Evolutionary conservation across 2,329 filamentous ascomycete species (phyloP), one percentile per base, ranked within the genome.

Genomic region (Talaromyces sp.): DNA sequence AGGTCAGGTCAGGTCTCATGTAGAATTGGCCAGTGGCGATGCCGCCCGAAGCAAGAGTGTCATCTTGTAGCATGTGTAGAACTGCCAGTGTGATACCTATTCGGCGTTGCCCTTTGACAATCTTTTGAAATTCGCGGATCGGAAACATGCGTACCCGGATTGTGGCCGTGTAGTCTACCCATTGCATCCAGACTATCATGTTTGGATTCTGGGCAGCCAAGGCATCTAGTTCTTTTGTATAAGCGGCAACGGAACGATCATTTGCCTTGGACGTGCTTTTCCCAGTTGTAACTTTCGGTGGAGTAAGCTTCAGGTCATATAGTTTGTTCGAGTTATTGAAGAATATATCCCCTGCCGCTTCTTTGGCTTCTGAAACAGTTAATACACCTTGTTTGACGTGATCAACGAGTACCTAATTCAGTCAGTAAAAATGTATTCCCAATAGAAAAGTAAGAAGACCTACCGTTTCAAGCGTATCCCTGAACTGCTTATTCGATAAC

Each of bases 241-340:
- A 58, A 15, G 69, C 54, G 10, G n/a, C 3, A 25, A 62, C 2
- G 3, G 34, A 29, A 22, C 22, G 8, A n/a, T 31, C 36, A 8
- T 53, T 43, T 17, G 25, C n/a, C 3, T 22, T 40, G 8, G 5
- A 19, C 27, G 43, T 40, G 13, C 17, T 6, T 54, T 51, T 13
- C 19, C 31, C 19, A 2, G 34, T 2, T n/a, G 51, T 29, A 68
- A 74, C 8, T 69, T 68, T 5, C 72, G 67, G 58, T 73, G 49
- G 27, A 19, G 53, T 75, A 61, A 79, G 77, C 0, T 82, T 77
- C 1, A 96, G 83, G 13, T 84, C 80, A 72, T 95, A 96, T 0
- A 95, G 79, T n/a, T 81, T 78, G 72, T 93, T 94, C 0, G 91
- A 86, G 69, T 93, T 96, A 68, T 86, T 83, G 79, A 93, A 95